Base-by-base conservation (phyloP, 257 asterid species). In the Jaltomata sinuosa region DNA sequence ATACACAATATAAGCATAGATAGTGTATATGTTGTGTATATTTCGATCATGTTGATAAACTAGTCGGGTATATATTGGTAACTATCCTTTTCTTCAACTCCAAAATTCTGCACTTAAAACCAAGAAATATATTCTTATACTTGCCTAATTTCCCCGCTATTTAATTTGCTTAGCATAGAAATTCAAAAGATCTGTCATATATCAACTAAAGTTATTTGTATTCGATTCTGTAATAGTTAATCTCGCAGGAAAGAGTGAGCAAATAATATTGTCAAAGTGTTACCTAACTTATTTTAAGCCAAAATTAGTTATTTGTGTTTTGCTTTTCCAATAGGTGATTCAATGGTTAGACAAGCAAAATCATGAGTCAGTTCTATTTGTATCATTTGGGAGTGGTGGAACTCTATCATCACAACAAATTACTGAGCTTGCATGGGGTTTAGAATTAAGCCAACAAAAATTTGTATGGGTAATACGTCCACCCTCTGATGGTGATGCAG, bases 331-430 rank as follows among this genome's bases (percentile, higher is more conserved):
- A 72, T 1, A 80, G 53, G 68, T 81, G 53, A 57, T 81, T 18
- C 11, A 57, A 10, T 81, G 84, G 84, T 25, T 80, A 25, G 38
- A 54, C n/a, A 80, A 40, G 3, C 83, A 80, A 80, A 55, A 55
- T 34, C 6, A 31, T 0, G 71, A 21, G 22, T 79, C 83, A 38
- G 67, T 53, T 79, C 32, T 79, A 38, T 79, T 1, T 49, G 34
- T 72, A 12, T 83, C 86, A 0, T 83, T 83, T 18, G 86, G 83
- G 25, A 84, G 86, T 54, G 86, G 83, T 55, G 86, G 83, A 40
- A 6, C 29, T 0, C 79, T 84, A 0, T 55, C 83, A 3, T 19
- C 68, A 8, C 27, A 84, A 15, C 84, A 84, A 62, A 78, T 59
- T 4, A 21, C n/a, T 7, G 86, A 77, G 74, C 83, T 84, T 16